These are phyloP conservation scores for Psilocybe azurescens DNA, from an alignment of 768 basidiomycete species.

Conservation along the genomic window DNA sequence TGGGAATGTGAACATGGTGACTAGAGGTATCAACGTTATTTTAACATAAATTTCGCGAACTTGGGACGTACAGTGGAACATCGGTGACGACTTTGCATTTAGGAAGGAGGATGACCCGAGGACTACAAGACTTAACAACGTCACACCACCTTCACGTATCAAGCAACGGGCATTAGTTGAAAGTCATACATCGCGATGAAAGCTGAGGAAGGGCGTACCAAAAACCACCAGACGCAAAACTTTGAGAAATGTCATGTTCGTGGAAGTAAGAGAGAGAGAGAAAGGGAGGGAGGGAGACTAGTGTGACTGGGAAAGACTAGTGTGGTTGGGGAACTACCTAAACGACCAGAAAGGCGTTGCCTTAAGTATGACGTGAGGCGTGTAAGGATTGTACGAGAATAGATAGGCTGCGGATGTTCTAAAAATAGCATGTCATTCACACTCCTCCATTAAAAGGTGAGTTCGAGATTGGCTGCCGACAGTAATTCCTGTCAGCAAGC, in stretches of 20 bases:
- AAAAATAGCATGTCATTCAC: too few species aligned
- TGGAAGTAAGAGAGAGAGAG: not conserved
- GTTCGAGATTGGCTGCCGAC: too few species aligned
- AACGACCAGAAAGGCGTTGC: too few species aligned
- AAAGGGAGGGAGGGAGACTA: too few species aligned
- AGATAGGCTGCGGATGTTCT: too few species aligned
- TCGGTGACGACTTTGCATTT: constrained; percentile 6
- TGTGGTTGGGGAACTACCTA: too few species aligned
- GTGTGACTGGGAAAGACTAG: too few species aligned
- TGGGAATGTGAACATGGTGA: constrained; percentile 13
- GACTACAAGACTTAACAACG: constrained; percentile 5
- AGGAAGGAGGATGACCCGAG: constrained; percentile 10
- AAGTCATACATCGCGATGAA: not conserved
- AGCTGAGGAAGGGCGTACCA: not conserved
- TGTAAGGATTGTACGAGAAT: too few species aligned
- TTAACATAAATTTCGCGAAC: not conserved
- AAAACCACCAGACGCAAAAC: constrained; percentile 5
- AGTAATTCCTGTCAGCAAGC: too few species aligned
- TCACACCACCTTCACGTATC: not conserved
- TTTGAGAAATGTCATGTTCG: constrained; percentile 8
- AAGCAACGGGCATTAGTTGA: not conserved
- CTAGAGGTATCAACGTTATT: not conserved
- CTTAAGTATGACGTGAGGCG: too few species aligned
- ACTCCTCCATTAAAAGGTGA: too few species aligned
- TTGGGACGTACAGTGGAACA: constrained; percentile 9